Conservation (phyloP, 2,329 filamentous ascomycete species). For the Zopfia rhizophila region DNA sequence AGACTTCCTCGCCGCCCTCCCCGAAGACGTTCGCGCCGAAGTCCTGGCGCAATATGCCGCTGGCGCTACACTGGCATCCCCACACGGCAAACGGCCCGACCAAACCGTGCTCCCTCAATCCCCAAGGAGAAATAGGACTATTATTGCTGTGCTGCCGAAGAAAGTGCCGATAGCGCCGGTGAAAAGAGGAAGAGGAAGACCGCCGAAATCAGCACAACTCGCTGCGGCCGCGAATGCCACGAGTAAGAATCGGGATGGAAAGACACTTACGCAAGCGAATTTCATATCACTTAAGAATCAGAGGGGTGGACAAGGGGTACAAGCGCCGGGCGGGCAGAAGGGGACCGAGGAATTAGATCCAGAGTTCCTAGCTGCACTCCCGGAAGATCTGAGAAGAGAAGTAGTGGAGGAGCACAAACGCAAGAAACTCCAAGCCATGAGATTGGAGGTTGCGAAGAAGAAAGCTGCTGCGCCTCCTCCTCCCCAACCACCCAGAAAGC, state of each 20-base stretch:
- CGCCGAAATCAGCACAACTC: constrained; percentile 46
- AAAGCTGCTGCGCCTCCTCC: constrained; percentile 19
- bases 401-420: constrained; percentile 76
- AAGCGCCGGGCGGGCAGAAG: neutral
- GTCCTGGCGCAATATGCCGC: constrained; percentile 75
- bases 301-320: too few species aligned
- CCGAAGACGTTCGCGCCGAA: constrained; percentile 86
- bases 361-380: constrained; percentile 83
- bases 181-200: constrained; percentile 71
- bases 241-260: constrained; percentile 35
- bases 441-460: constrained; percentile 39
- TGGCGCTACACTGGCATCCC: constrained; percentile 35
- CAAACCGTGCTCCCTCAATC: constrained; percentile 56
- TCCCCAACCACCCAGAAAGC: constrained; percentile 21
- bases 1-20: constrained; percentile 83
- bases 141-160: constrained; percentile 60
- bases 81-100: constrained; percentile 47
- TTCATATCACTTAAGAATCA: constrained; percentile 64
- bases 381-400: constrained; percentile 73
- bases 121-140: constrained; percentile 64
- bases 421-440: constrained; percentile 36
- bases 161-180: constrained; percentile 65
- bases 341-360: constrained; percentile 49
- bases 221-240: constrained; percentile 64
- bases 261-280: constrained; percentile 74